Evolutionary conservation across 768 basidiomycete genomes (phyloP), one percentile per base, ranked within the genome.

Genomic region (Macrolepiota albuminosa): DNA sequence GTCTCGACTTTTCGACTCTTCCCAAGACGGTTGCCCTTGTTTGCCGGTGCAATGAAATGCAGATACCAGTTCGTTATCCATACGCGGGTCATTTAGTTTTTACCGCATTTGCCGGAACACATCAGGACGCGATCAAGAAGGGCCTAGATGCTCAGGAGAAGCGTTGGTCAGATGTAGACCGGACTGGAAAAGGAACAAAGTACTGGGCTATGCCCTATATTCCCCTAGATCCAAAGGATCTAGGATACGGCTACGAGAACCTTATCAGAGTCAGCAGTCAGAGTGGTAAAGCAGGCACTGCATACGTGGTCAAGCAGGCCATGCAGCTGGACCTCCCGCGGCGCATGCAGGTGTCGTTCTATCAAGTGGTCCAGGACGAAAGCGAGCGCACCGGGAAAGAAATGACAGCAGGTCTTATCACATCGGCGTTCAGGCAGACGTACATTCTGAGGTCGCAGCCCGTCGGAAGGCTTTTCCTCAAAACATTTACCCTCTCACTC

Each of bases 241-340:
- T 93, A 4, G 91, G 91, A 0, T 87, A 87, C 71, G 89, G 77
- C 53, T 93, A 93, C 76, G 91, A 93, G 66, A 91, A 91, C 37
- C 86, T 93, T 71, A 93, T 93, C 65, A 85, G 91, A 24, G 91
- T 93, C 73, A 93, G 92, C 74, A 89, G 90, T 43, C 91, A 93
- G 69, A 89, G 87, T 37, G 91, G 91, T 61, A 93, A 93, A 73
- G 91, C 90, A 54, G 91, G 91, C 9, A 82, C 92, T 64, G 87
- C 91, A 14, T 90, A 89, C 75, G 80, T 93, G 63, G 80, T 93
- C 75, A 91, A 92, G 72, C 84, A 89, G 65, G 79, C 84, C 40
- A 78, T 93, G 60, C 76, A 78, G 18, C 82, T 93, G 63, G 91
- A 93, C 70, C 78, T 91, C 56, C 91, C 91, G 1, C 82, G 90